Percentiles rank a stretch among this genome's conserved stretches.
Conservation (phyloP, 2,329 filamentous ascomycete genomes). For the Neurospora crassa region DNA sequence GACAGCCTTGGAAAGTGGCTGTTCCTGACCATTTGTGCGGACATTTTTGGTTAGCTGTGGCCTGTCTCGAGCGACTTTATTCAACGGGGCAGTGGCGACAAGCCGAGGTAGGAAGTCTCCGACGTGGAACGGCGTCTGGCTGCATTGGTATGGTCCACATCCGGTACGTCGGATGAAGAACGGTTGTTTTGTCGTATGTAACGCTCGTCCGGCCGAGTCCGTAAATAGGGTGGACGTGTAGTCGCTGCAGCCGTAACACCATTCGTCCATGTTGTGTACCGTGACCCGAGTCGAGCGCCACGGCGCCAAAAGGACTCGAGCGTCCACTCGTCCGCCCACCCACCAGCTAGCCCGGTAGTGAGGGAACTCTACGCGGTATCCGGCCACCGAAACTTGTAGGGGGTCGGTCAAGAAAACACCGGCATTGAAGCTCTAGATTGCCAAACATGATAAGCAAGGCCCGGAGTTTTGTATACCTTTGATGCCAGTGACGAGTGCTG, state of each 20-base stretch:
- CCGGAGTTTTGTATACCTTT: neutral
- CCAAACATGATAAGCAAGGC: neutral
- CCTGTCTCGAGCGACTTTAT: neutral
- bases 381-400: neutral
- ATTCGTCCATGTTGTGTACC: neutral
- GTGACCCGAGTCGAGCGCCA: neutral
- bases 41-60: neutral
- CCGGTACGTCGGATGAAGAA: neutral
- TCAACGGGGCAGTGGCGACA: neutral
- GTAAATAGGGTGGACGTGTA: neutral
- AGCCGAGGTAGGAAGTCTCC: neutral
- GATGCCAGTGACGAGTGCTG: neutral
- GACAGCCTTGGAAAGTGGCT: neutral
- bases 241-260: neutral
- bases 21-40: neutral
- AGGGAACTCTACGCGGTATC: neutral
- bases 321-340: neutral
- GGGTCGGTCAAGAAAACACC: neutral
- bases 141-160: neutral
- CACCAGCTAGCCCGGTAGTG: neutral
- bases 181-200: neutral
- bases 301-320: neutral
- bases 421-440: neutral
- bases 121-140: neutral
- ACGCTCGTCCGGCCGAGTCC: neutral